phyloP scores from a whole-genome alignment of 2,329 filamentous ascomycete genomes.

The Aureobasidium sp. region DNA sequence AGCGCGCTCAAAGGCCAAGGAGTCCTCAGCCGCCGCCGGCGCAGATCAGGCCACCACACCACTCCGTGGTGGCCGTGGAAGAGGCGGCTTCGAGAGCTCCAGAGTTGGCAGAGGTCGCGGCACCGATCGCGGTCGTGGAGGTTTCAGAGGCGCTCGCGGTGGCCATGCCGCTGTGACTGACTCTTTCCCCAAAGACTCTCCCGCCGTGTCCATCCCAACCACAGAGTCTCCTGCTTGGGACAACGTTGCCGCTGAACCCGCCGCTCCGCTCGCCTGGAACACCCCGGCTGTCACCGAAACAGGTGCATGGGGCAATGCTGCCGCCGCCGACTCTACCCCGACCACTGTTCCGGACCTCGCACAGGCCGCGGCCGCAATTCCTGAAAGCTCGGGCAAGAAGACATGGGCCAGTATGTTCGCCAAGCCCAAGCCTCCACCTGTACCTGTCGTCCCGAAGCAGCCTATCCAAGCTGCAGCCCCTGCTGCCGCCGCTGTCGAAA shows the following conservation, averaged over 20 bases:
- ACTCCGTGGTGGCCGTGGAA: conserved; percentile 31
- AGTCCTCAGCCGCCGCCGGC: conserved; percentile 45
- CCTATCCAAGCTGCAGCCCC: conserved; percentile 22
- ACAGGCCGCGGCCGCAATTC: conserved; percentile 26
- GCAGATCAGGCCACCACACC: conserved; percentile 43
- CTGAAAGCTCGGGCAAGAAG: conserved; percentile 38
- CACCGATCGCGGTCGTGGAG: conserved; percentile 47
- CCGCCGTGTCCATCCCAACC: conserved; percentile 53
- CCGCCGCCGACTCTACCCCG: conserved; percentile 18
- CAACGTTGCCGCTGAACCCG: conserved; percentile 31
- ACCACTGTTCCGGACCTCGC: conserved; percentile 27
- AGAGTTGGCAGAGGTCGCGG: conserved; percentile 57
- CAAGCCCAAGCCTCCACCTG: conserved; percentile 40
- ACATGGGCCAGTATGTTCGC: conserved; percentile 48
- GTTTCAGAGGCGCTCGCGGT: conserved; percentile 52
- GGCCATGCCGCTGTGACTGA: conserved; percentile 53
- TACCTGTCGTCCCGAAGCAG: conserved; percentile 32
- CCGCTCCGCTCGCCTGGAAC: conserved; percentile 24
- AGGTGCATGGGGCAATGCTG: conserved; percentile 37
- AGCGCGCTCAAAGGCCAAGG: conserved; percentile 63
- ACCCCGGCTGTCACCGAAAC: conserved; percentile 21
- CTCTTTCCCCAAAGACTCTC: conserved; percentile 49
- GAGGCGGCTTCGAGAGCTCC: conserved; percentile 41
- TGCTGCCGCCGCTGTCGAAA: background rate
- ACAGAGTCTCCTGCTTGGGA: conserved; percentile 61